Percentiles rank a stretch among this genome's conserved stretches.
These are phyloP conservation scores for Drechslera avenae DNA, from an alignment of 2,329 filamentous ascomycete genomes.

Conservation along the genomic window DNA sequence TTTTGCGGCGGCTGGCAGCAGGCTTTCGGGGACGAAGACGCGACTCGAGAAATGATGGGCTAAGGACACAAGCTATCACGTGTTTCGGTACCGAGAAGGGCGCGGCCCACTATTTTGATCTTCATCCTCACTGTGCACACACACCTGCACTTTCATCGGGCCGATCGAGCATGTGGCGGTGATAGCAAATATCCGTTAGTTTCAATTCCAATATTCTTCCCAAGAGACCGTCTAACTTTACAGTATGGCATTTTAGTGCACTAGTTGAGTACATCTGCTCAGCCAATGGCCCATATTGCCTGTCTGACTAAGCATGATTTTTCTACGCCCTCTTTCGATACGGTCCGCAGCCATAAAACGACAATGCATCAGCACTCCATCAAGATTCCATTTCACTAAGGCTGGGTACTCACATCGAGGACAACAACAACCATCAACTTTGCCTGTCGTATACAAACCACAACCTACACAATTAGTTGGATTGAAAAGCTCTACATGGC, in stretches of 20 bases:
- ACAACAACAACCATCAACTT: not conserved
- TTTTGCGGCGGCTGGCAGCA: not conserved
- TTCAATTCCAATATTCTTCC: no score
- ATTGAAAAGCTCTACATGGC: not conserved
- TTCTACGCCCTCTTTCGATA: not conserved
- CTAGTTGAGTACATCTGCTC: not conserved
- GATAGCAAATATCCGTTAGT: no score
- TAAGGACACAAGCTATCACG: constrained; percentile 8
- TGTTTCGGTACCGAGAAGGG: constrained; percentile 17
- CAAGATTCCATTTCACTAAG: not conserved
- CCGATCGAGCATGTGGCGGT: not conserved
- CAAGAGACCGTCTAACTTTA: not conserved
- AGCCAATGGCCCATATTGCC: not conserved
- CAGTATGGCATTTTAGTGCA: not conserved
- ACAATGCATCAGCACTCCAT: not conserved
- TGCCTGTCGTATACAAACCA: constrained; percentile 2
- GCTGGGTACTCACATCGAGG: not conserved
- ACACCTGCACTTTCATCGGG: constrained; percentile 5
- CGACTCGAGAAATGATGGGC: constrained; percentile 1
- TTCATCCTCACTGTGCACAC: not conserved
- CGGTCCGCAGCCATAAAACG: not conserved
- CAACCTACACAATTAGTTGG: constrained; percentile 16
- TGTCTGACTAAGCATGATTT: not conserved
- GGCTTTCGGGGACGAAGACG: constrained; percentile 1
- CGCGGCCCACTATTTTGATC: constrained; percentile 6